Evolutionary conservation across 768 basidiomycete species (phyloP).

Genomic region (Phylloporus sp.): DNA sequence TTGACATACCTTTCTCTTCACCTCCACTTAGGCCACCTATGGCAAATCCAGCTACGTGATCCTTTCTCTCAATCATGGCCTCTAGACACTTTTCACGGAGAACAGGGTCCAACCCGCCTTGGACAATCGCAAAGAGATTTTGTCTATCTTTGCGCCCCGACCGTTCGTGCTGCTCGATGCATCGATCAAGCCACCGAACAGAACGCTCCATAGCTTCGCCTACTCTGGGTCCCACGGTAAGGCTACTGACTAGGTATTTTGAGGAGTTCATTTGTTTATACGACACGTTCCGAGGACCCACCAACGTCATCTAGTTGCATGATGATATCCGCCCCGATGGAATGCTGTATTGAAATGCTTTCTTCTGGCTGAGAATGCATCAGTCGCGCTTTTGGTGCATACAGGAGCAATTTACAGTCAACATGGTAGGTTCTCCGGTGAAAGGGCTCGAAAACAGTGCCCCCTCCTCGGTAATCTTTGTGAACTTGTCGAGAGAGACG

Average conservation of each 20-base stretch:
- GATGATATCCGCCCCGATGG: conserved; percentile 90
- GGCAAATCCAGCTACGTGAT: conserved; percentile 83
- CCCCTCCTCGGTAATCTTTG: conserved; percentile 83
- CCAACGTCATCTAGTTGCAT: conserved; percentile 95
- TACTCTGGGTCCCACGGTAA: conserved; percentile 78
- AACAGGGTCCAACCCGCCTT: conserved; percentile 73
- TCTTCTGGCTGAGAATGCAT: conserved; percentile 67
- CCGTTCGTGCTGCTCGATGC: conserved; percentile 69
- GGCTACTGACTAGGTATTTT: conserved; percentile 58
- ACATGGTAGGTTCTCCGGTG: conserved; percentile 82
- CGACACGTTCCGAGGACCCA: conserved; percentile 32
- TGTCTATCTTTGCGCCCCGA: conserved; percentile 64
- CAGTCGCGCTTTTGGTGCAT: not conserved
- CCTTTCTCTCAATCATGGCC: conserved; percentile 75
- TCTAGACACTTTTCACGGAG: conserved; percentile 75
- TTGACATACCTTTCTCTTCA: conserved; percentile 74
- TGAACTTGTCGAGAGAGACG: conserved; percentile 80
- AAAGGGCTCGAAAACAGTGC: conserved; percentile 84
- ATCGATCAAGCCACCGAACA: conserved; percentile 86
- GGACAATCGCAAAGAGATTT: conserved; percentile 90
- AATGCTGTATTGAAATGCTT: conserved; percentile 86
- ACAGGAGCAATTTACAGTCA: conserved; percentile 53
- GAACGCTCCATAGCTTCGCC: conserved; percentile 87
- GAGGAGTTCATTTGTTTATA: not conserved
- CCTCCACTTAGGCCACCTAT: conserved; percentile 90